Base-by-base conservation (phyloP, 257 asterid genomes). In the Solanum bulbocastanum region DNA sequence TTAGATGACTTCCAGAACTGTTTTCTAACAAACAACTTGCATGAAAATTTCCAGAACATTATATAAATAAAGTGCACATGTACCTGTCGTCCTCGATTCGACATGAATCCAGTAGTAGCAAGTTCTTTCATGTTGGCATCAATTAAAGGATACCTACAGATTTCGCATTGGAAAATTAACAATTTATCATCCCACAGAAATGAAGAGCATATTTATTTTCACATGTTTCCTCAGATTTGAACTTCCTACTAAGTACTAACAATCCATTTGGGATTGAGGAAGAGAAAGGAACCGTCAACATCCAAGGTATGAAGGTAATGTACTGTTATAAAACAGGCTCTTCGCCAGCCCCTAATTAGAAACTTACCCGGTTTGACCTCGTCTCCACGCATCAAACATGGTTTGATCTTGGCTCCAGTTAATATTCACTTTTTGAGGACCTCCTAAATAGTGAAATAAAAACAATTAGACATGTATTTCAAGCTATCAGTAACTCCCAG, bases 41-140 rank as follows among this genome's bases (percentile, higher is more conserved):
- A 81, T 10, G 25, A 1, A 81, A 16, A 14, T 16, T 81, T 46
- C 42, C 1, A 81, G 18, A 52, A 73, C 7, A 65, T 23, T 5
- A 3, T 56, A 11, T 56, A 11, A 5, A 40, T 46, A 37, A 23
- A 52, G 58, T 5, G 66, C 5, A 74, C 27, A 39, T 25, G 71
- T 90, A 94, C 99, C 97, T 96, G 99, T 76, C 99, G 93, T 83
- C 98, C 98, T 87, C 99, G 98, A 91, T 97, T 97, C 12, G 99
- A 97, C 98, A 97, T 97, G 96, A 96, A 97, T 72, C 99, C 99
- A 6, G 99, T 96, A 13, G 94, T 73, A 58, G 86, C 89, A 78
- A 97, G 89, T 88, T 97, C 99, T 90, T 89, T 95, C 99, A 97
- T 97, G 89, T 94, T 96, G 86, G 98, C 98, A 93, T 97, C 99